A percentile compares a stretch with the other conserved stretches of the same genome.
Evolutionary conservation across 768 basidiomycete genomes (phyloP).

Genomic region (Tricholoma saponaceum): DNA sequence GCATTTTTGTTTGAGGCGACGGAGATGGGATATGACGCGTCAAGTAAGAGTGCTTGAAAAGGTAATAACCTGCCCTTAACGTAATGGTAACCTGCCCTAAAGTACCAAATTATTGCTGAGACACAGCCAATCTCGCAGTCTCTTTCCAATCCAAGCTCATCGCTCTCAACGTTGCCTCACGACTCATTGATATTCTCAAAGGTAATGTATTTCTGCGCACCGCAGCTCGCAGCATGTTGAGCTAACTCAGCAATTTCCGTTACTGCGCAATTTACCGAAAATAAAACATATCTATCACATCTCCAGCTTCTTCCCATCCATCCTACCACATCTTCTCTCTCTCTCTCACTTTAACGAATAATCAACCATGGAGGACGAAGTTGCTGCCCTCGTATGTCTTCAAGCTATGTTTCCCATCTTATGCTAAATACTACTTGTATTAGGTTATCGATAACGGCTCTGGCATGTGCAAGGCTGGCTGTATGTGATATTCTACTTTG

Average conservation of each 20-base stretch:
- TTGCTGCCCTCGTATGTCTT: constrained; percentile 44
- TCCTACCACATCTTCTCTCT: neutral
- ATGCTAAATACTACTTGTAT: constrained; percentile 2
- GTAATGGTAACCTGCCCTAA: neutral
- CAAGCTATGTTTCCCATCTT: constrained; percentile 23
- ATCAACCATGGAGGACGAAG: constrained; percentile 44
- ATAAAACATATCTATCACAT: neutral
- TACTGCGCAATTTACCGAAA: constrained; percentile 1
- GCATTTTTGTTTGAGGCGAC: constrained; percentile 63
- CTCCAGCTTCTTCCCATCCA: neutral
- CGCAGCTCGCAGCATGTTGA: constrained; percentile 21
- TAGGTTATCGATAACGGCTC: constrained; percentile 93
- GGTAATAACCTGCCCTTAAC: constrained; percentile 1
- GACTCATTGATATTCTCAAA: neutral
- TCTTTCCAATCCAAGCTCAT: constrained; percentile 6
- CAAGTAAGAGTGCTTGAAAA: constrained; percentile 15
- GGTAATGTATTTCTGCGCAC: constrained; percentile 10
- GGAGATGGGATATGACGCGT: constrained; percentile 24
- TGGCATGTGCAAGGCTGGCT: constrained; percentile 99
- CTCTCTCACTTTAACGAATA: constrained; percentile 29
- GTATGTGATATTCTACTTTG: constrained; percentile 45
- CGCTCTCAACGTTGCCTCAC: constrained; percentile 21
- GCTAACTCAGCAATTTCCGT: constrained; percentile 9
- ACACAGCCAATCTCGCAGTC: constrained; percentile 14
- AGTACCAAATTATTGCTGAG: neutral